A percentile compares a stretch with the other conserved stretches of the same genome.
These are phyloP conservation scores for Sclerotinia nivalis DNA, from an alignment of 2,329 filamentous ascomycete species.

Conservation along the genomic window DNA sequence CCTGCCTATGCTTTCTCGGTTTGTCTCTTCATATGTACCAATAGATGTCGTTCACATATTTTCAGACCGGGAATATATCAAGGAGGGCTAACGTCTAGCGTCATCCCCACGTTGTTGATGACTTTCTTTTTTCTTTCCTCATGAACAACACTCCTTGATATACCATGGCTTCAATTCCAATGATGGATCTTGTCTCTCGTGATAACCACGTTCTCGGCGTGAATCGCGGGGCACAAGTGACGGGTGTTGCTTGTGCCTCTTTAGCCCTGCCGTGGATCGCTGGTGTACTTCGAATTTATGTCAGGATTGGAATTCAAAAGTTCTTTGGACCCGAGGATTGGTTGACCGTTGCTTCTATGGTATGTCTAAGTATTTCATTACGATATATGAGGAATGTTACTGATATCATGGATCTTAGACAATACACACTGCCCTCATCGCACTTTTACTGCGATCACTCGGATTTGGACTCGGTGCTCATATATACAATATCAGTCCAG, in stretches of 20 bases:
- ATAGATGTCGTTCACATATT: not conserved
- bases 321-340: constrained; percentile 40
- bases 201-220: constrained; percentile 18
- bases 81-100: not conserved
- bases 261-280: constrained; percentile 43
- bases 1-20: not conserved
- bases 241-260: constrained; percentile 41
- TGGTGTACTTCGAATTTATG: constrained; percentile 37
- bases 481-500: constrained; percentile 33
- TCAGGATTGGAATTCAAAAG: constrained; percentile 37
- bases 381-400: not conserved
- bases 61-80: not conserved
- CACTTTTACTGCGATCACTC: constrained; percentile 32
- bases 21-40: not conserved
- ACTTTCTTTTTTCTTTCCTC: not conserved
- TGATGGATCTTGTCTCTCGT: not conserved
- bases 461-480: constrained; percentile 38
- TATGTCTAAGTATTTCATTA: constrained; percentile 17
- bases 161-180: not conserved
- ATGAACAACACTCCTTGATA: constrained; percentile 1
- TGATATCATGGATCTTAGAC: constrained; percentile 27
- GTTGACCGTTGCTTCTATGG: constrained; percentile 38
- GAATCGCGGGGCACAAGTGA: constrained; percentile 36
- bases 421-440: constrained; percentile 35
- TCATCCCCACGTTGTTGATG: not conserved